Evolutionary conservation across 257 asterid genomes (phyloP).

Genomic region (Fraxinus americana): DNA sequence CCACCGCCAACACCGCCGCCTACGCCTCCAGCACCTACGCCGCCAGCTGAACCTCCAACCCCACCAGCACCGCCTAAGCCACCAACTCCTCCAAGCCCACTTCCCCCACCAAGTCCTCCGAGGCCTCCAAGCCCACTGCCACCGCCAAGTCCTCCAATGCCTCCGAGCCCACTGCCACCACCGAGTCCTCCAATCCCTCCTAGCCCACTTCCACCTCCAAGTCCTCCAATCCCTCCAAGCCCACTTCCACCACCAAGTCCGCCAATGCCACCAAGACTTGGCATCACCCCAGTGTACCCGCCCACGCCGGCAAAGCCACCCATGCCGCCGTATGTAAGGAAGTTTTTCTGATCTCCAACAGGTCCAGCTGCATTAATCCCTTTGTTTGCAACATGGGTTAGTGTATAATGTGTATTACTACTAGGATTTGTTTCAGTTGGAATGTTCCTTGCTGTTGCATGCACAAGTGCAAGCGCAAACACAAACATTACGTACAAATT

Average conservation of each 20-base stretch:
- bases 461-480: constrained; percentile 33
- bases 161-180: constrained; percentile 45
- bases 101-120: constrained; percentile 39
- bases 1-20: constrained; percentile 9
- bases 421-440: constrained; percentile 32
- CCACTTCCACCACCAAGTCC: constrained; percentile 34
- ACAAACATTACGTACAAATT: constrained; percentile 30
- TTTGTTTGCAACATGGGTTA: constrained; percentile 26
- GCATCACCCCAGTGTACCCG: constrained; percentile 53
- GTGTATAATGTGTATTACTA: constrained; percentile 19
- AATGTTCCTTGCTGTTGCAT: constrained; percentile 51
- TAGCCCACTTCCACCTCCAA: constrained; percentile 33
- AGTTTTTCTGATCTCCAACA: constrained; percentile 57
- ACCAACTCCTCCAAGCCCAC: constrained; percentile 38
- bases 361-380: constrained; percentile 34
- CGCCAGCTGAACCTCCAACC: constrained; percentile 29
- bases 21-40: constrained; percentile 31
- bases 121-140: constrained; percentile 40
- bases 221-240: constrained; percentile 23
- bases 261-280: constrained; percentile 46
- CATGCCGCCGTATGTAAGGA: constrained; percentile 56
- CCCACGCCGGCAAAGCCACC: constrained; percentile 54
- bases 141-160: constrained; percentile 41
- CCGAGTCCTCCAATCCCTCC: constrained; percentile 41
- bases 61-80: constrained; percentile 49